Evolutionary conservation across 805 yeast genomes (phyloP).

Genomic region (Wickerhamiella nectarea): DNA sequence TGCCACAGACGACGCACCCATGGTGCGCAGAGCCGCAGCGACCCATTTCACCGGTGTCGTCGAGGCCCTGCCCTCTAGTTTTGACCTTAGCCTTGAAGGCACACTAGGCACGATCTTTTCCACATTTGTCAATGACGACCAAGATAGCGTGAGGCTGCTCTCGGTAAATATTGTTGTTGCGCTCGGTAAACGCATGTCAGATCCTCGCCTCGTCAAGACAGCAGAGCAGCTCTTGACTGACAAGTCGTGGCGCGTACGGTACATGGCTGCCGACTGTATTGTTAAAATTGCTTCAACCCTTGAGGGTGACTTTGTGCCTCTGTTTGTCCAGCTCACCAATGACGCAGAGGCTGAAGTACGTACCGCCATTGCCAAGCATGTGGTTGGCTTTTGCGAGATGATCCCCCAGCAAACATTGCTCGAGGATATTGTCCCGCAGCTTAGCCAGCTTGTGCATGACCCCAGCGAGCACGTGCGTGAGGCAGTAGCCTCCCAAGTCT

Average conservation of each 20-base stretch:
- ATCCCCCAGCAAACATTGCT: slow-evolving; percentile 38
- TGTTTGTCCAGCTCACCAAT: slow-evolving; percentile 63
- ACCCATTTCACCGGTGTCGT: slow-evolving; percentile 64
- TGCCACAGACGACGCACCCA: slow-evolving; percentile 84
- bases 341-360: slow-evolving; percentile 96
- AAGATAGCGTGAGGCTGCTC: slow-evolving; percentile 87
- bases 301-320: slow-evolving; percentile 46
- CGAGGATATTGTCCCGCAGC: slow-evolving; percentile 65
- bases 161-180: slow-evolving; percentile 80
- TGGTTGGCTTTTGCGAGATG: slow-evolving; percentile 39
- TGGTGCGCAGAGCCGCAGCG: slow-evolving; percentile 95
- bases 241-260: slow-evolving; percentile 96
- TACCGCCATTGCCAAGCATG: slow-evolving; percentile 83
- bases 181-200: slow-evolving; percentile 35
- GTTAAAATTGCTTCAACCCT: slow-evolving; percentile 51
- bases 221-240: slow-evolving; percentile 66
- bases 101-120: slow-evolving; percentile 76
- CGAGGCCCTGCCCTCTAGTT: slow-evolving; percentile 33
- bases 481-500: slow-evolving; percentile 76
- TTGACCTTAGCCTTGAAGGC: slow-evolving; percentile 21
- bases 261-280: slow-evolving; percentile 94
- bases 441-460: slow-evolving; percentile 74
- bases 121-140: slow-evolving; percentile 65
- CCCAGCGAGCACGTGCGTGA: slow-evolving; percentile 88
- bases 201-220: slow-evolving; percentile 24